Conservation (phyloP, 805 yeast species). For the Blastobotrys americana region DNA sequence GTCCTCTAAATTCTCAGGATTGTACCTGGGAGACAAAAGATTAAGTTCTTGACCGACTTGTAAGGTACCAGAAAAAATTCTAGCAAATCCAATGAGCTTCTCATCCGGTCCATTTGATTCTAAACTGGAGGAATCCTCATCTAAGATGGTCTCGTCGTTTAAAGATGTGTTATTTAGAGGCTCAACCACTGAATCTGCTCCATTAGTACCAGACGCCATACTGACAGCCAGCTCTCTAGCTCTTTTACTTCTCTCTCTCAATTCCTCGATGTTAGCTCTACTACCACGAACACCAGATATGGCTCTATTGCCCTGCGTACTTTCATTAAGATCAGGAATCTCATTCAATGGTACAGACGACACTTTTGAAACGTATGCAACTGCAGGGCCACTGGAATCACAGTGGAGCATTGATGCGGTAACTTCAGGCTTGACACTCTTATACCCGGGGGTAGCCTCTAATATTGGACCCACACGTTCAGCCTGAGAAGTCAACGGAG, state of each 20-base stretch:
- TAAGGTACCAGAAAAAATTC: constrained; percentile 82
- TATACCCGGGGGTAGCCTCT: constrained; percentile 47
- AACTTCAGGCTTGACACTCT: constrained; percentile 42
- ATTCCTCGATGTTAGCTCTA: constrained; percentile 16
- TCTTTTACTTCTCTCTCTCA: constrained; percentile 16
- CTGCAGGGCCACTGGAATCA: constrained; percentile 54
- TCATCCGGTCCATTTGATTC: constrained; percentile 44
- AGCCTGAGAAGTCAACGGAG: constrained; percentile 70
- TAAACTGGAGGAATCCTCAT: constrained; percentile 33
- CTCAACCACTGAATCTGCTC: background rate
- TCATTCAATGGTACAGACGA: constrained; percentile 77
- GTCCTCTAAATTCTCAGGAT: constrained; percentile 49
- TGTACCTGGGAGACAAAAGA: constrained; percentile 81
- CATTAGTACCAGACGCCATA: background rate
- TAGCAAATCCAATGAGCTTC: constrained; percentile 71
- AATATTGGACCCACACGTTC: constrained; percentile 64
- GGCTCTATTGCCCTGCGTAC: constrained; percentile 24
- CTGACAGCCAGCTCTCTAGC: constrained; percentile 22
- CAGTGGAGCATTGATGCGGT: constrained; percentile 56
- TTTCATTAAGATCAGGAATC: constrained; percentile 43
- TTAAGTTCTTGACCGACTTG: constrained; percentile 65
- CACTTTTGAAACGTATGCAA: constrained; percentile 85
- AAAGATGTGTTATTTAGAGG: constrained; percentile 36
- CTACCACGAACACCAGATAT: too few relatives aligned
- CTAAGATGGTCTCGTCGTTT: constrained; percentile 29